Conservation (phyloP, 1,139 yeast genomes). For the Zygosaccharomyces pseudobailii region DNA sequence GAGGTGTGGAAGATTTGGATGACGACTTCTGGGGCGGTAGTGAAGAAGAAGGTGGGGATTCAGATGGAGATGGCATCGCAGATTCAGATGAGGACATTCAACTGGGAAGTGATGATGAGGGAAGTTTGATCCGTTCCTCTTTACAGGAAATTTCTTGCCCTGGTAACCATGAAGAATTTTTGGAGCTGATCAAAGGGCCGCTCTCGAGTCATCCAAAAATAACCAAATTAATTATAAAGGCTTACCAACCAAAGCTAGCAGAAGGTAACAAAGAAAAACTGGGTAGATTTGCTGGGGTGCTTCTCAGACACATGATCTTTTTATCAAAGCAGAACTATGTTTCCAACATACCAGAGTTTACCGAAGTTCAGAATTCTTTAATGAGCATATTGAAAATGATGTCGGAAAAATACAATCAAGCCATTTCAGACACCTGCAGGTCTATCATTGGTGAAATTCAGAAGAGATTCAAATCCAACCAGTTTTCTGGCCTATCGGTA, state of each 20-base stretch:
- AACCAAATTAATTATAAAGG: slow-evolving; percentile 52
- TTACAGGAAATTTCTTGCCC: slow-evolving; percentile 45
- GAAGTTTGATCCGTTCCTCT: slow-evolving; percentile 21
- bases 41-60: slow-evolving; percentile 46
- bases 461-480: slow-evolving; percentile 37
- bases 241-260: slow-evolving; percentile 72
- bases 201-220: slow-evolving; percentile 44
- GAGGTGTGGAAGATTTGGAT: slow-evolving; percentile 67
- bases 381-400: slow-evolving; percentile 51
- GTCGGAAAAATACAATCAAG: slow-evolving; percentile 61
- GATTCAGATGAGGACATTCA: slow-evolving; percentile 34
- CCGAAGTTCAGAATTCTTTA: slow-evolving; percentile 42
- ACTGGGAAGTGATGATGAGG: slow-evolving; percentile 26
- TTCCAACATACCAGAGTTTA: slow-evolving; percentile 25
- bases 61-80: slow-evolving; percentile 27
- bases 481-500: slow-evolving; percentile 21
- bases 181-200: slow-evolving; percentile 38
- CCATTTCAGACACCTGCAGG: slow-evolving; percentile 55
- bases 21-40: slow-evolving; percentile 44
- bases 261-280: slow-evolving; percentile 77
- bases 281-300: slow-evolving; percentile 56
- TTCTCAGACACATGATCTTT: slow-evolving; percentile 59
- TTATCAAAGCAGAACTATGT: slow-evolving; percentile 41
- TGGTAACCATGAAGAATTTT: slow-evolving; percentile 48
- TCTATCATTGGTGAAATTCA: slow-evolving; percentile 47